A percentile compares a stretch with the other conserved stretches of the same genome.
These are phyloP conservation scores for Fusarium bulbicola DNA, from an alignment of 2,329 filamentous ascomycete species.

Conservation along the genomic window DNA sequence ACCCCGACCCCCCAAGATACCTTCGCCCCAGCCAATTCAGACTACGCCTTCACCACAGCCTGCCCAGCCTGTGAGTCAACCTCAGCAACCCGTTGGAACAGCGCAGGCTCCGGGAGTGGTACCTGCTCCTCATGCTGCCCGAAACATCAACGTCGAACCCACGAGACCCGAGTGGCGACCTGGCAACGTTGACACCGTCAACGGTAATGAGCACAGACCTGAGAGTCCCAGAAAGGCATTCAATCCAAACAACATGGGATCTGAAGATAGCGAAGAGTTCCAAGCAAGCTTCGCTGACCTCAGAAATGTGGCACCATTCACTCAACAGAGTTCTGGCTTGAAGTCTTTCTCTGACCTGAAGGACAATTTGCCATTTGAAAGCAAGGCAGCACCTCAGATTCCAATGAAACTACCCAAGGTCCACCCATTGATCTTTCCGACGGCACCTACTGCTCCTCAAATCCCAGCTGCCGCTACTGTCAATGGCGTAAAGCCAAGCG, in stretches of 20 bases:
- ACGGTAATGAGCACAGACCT: slow-evolving; percentile 32
- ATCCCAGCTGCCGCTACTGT: slow-evolving; percentile 56
- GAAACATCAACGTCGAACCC: slow-evolving; percentile 67
- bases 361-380: slow-evolving; percentile 66
- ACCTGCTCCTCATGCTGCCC: slow-evolving; percentile 44
- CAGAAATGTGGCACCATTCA: slow-evolving; percentile 65
- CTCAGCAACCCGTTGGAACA: background rate
- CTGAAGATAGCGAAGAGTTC: slow-evolving; percentile 66
- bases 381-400: slow-evolving; percentile 56
- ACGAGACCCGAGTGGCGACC: slow-evolving; percentile 68
- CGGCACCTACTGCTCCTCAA: slow-evolving; percentile 59
- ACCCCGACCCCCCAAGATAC: slow-evolving; percentile 30
- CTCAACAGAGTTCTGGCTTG: slow-evolving; percentile 57
- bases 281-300: slow-evolving; percentile 63
- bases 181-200: slow-evolving; percentile 52
- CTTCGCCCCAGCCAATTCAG: slow-evolving; percentile 19
- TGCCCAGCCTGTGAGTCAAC: background rate
- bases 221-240: slow-evolving; percentile 37
- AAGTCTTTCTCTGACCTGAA: slow-evolving; percentile 65
- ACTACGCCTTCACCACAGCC: slow-evolving; percentile 20
- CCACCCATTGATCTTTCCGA: slow-evolving; percentile 56
- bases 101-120: background rate
- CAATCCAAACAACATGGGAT: slow-evolving; percentile 55
- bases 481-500: slow-evolving; percentile 55
- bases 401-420: slow-evolving; percentile 49